Evolutionary conservation across 2,329 filamentous ascomycete genomes (phyloP), one percentile per base, ranked within the genome.

Genomic region (Ascochyta clinopodiicola): DNA sequence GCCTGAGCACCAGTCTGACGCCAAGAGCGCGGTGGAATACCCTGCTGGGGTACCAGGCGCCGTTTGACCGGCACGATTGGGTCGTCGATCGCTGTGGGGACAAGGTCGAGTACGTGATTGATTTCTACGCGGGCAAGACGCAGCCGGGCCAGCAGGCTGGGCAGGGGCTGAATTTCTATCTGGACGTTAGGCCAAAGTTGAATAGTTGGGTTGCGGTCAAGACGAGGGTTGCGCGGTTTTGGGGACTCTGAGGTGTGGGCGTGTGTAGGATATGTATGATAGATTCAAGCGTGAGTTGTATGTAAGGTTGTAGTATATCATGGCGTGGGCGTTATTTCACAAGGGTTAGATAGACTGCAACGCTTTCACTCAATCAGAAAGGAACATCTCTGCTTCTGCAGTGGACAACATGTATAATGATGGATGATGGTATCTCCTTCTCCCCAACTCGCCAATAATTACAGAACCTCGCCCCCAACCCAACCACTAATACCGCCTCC

Each of bases 41-140:
- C 4, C 77, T 92, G 54, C 78, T 96, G 49, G 95, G 95, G n/a
- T 98, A 96, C 75, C 88, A 89, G 56, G 82, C 88, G 48, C 95
- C 95, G 1, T 99, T 99, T 76, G 95, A 99, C 78, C 83, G 95
- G 25, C 95, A 99, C 75, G 95, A 99, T 76, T 99, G 95, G 95
- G 87, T 97, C 22, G 88, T 99, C 32, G 93, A 99, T 77, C 84
- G 95, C 46, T 98, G 95, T 72, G 94, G 90, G 27, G 88, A 82
- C 19, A 86, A 86, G 69, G 80, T 99, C 44, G 95, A 98, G 68
- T 99, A 99, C 74, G 89, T 99, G 35, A 99, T 99, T 75, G 95
- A 99, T 77, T 99, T 99, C 69, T 99, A 99, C 73, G 87, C 92
- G 5, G 95, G 95, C 0, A 86, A 81, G 64, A 74, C 81, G 27